These are phyloP conservation scores for Aspergillus cristatus DNA, from an alignment of 495 filamentous ascomycete genomes.

Conservation along the genomic window DNA sequence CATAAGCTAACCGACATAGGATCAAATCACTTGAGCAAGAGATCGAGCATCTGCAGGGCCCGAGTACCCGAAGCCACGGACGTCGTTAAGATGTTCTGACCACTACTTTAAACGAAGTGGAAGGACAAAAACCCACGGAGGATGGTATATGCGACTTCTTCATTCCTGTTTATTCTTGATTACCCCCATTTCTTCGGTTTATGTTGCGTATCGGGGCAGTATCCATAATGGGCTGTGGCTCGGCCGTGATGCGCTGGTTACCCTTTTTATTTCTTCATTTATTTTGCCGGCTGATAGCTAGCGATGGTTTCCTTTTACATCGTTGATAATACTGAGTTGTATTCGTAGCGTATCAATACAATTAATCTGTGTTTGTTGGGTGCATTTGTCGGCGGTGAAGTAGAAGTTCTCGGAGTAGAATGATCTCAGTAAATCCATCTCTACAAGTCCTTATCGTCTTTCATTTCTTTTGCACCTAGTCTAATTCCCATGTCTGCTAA, in stretches of 20 bases:
- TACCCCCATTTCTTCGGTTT: slow-evolving; percentile 29
- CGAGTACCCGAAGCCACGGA: slow-evolving; percentile 84
- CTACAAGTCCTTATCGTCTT: no score
- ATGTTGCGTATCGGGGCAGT: slow-evolving; percentile 11
- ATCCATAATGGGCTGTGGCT: slow-evolving; percentile 7
- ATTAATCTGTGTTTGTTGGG: slow-evolving; percentile 22
- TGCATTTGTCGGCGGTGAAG: slow-evolving; percentile 2
- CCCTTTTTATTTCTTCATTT: slow-evolving; percentile 21
- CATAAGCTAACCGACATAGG: slow-evolving; percentile 30
- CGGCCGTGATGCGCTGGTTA: slow-evolving; percentile 3
- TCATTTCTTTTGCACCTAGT: no score
- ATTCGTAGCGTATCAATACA: slow-evolving; percentile 32
- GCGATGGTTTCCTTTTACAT: slow-evolving; percentile 41
- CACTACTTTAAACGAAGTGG: slow-evolving; percentile 12
- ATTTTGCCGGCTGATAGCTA: slow-evolving; percentile 39
- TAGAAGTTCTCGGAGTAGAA: neutral
- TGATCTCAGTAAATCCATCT: no score
- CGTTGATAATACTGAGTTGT: slow-evolving; percentile 42
- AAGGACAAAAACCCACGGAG: slow-evolving; percentile 28
- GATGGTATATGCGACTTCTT: slow-evolving; percentile 20
- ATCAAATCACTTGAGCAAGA: slow-evolving; percentile 95
- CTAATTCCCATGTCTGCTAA: slow-evolving; percentile 25
- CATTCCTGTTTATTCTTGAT: slow-evolving; percentile 30
- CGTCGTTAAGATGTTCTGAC: slow-evolving; percentile 59
- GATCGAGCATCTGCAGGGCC: slow-evolving; percentile 88